A percentile compares a stretch with the other conserved stretches of the same genome.
Conservation (phyloP, 768 basidiomycete species). For the Podaxis sp. region DNA sequence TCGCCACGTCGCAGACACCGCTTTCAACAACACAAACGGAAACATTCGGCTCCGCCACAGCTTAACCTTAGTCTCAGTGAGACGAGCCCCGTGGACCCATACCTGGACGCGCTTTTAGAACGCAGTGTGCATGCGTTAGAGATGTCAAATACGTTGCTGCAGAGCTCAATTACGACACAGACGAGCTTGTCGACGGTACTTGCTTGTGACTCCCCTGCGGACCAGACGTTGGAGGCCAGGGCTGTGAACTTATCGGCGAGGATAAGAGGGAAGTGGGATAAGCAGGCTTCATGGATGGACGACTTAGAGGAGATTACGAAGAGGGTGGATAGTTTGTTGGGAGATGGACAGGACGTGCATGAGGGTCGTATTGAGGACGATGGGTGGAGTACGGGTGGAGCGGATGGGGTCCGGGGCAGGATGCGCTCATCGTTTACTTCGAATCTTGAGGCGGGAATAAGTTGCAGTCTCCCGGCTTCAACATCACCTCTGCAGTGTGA, state of each 20-base stretch:
- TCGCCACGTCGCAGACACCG: conserved; percentile 7
- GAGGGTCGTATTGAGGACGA: background rate
- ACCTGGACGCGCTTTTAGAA: conserved; percentile 75
- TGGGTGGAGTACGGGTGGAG: background rate
- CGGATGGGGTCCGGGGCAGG: background rate
- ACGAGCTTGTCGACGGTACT: conserved; percentile 49
- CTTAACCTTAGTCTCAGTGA: conserved; percentile 1
- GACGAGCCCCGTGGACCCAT: conserved; percentile 42
- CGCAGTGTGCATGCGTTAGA: conserved; percentile 85
- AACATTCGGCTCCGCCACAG: conserved; percentile 3
- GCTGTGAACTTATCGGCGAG: conserved; percentile 53
- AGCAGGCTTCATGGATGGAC: conserved; percentile 61
- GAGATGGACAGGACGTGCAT: conserved; percentile 22
- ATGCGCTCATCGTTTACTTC: conserved; percentile 3
- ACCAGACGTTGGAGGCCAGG: conserved; percentile 47
- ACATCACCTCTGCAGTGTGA: conserved; percentile 18
- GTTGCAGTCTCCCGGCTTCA: conserved; percentile 24
- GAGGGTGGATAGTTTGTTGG: conserved; percentile 62
- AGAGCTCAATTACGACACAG: conserved; percentile 74
- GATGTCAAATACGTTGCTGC: conserved; percentile 78
- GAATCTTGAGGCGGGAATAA: conserved; percentile 17
- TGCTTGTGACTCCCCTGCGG: conserved; percentile 44
- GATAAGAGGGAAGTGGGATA: conserved; percentile 43
- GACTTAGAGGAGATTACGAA: conserved; percentile 66
- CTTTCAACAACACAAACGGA: conserved; percentile 11